A percentile compares a stretch with the other conserved stretches of the same genome.
phyloP scores from a whole-genome alignment of 257 asterid species.

The Gardenia jasminoides region DNA sequence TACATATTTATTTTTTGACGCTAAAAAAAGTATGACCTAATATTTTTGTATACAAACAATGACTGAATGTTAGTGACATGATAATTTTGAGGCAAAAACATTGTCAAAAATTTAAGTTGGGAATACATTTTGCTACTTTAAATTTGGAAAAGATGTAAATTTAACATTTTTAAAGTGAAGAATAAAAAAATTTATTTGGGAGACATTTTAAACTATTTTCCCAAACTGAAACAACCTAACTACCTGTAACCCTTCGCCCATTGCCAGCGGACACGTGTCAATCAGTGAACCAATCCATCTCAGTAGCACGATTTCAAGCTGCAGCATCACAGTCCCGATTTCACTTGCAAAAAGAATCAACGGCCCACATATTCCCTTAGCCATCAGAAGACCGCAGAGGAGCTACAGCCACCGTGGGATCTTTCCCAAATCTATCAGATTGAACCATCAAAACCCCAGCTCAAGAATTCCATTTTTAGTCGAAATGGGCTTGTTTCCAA shows the following conservation, averaged over 20 bases:
- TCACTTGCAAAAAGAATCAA: neutral
- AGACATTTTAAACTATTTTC: too few relatives aligned
- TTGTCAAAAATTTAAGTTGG: too few relatives aligned
- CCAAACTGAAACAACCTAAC: too few relatives aligned
- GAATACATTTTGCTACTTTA: too few relatives aligned
- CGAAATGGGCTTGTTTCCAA: neutral
- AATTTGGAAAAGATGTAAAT: too few relatives aligned
- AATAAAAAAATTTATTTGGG: too few relatives aligned
- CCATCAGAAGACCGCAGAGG: neutral
- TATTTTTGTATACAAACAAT: too few relatives aligned
- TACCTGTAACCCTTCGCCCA: neutral
- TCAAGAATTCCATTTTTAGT: neutral
- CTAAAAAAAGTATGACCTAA: too few relatives aligned
- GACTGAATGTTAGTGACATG: too few relatives aligned
- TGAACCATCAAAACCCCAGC: neutral
- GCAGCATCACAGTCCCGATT: conserved; percentile 11
- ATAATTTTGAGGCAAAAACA: too few relatives aligned
- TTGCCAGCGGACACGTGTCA: neutral
- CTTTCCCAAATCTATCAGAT: neutral
- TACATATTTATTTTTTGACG: too few relatives aligned
- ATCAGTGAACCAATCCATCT: neutral
- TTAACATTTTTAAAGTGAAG: too few relatives aligned
- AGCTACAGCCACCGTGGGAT: neutral
- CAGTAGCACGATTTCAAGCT: conserved; percentile 13
- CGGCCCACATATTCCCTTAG: neutral